phyloP scores from a whole-genome alignment of 2,329 filamentous ascomycete species.

The Nemania sp. region DNA sequence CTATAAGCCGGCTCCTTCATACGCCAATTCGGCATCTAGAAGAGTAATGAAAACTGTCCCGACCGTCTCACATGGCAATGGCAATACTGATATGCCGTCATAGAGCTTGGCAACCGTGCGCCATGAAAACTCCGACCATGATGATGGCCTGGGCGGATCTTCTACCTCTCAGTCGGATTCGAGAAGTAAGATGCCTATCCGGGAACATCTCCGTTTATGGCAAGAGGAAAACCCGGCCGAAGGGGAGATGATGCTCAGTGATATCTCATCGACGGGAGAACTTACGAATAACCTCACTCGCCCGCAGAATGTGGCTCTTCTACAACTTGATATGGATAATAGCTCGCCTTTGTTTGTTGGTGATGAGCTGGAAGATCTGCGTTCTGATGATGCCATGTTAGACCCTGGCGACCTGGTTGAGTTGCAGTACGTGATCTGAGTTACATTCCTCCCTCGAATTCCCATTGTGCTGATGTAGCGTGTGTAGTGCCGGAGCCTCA shows the following conservation, averaged over 20 bases:
- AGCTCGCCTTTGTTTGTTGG: slow-evolving; percentile 41
- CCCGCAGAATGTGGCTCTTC: slow-evolving; percentile 40
- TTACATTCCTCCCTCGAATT: not conserved
- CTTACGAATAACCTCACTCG: slow-evolving; percentile 45
- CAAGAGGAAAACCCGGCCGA: slow-evolving; percentile 42
- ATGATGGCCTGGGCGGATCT: slow-evolving; percentile 1
- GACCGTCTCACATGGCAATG: not conserved
- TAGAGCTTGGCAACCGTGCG: slow-evolving; percentile 38
- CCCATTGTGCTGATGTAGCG: slow-evolving; percentile 20
- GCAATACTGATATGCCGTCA: slow-evolving; percentile 19
- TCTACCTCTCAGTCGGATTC: slow-evolving; percentile 4
- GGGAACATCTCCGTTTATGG: slow-evolving; percentile 50
- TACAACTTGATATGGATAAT: slow-evolving; percentile 37
- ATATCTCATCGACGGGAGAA: slow-evolving; percentile 37
- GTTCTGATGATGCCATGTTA: slow-evolving; percentile 40
- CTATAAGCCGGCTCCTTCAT: slow-evolving; percentile 10
- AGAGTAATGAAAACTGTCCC: slow-evolving; percentile 31
- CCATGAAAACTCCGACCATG: slow-evolving; percentile 18
- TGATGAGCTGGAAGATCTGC: slow-evolving; percentile 45
- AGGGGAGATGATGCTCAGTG: slow-evolving; percentile 33
- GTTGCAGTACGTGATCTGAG: slow-evolving; percentile 42
- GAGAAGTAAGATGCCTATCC: slow-evolving; percentile 39
- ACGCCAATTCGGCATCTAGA: slow-evolving; percentile 23
- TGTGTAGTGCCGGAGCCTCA: slow-evolving; percentile 42
- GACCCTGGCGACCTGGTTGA: slow-evolving; percentile 57